Base-by-base conservation (phyloP, 2,329 filamentous ascomycete genomes). In the Aspergillus fumigatiaffinis region DNA sequence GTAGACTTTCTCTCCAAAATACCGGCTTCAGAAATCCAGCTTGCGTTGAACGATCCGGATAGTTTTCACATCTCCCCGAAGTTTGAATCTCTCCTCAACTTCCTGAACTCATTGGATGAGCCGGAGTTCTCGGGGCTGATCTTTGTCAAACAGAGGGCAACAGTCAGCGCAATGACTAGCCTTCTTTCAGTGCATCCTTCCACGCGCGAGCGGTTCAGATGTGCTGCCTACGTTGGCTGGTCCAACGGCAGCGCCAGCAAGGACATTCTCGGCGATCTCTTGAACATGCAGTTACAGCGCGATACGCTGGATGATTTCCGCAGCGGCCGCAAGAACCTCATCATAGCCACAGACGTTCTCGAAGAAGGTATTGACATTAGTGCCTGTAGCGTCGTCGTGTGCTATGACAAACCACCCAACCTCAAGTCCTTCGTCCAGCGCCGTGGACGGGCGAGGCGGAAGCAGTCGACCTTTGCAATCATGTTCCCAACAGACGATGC, bases 341-440 rank as follows among this genome's bases (percentile, higher is more conserved):
- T 86, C 38, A 68, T 87, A 20, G 76, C 82, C 0, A 87, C 84
- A 0, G 81, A 78, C 53, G 83, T 85, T 0, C 73, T 86, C 1
- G 83, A 86, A 68, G 84, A 86, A 70, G 84, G 84, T 0, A 82
- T 87, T 29, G 84, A 87, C 63, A 74, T 87, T 2, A 80, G 82
- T n/a, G 81, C 82, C 3, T 89, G 86, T 63, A 84, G 87, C 63
- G 64, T 86, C 23, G 86, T 89, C 1, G 77, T 89, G 12, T 87
- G 84, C 61, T 89, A 85, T 65, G 82, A 88, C 61, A 76, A 77
- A 26, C 86, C 86, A 0, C 77, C 78, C 28, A 87, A 85, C 59
- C 69, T 89, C 35, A 85, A 85, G 56, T 85, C 85, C 0, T 89
- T 86, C 63, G 77, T 89, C 2, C 87, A 89, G 66, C 77, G 86